Evolutionary conservation across 495 filamentous ascomycete genomes (phyloP).

Genomic region (Neohortaea acidophila): DNA sequence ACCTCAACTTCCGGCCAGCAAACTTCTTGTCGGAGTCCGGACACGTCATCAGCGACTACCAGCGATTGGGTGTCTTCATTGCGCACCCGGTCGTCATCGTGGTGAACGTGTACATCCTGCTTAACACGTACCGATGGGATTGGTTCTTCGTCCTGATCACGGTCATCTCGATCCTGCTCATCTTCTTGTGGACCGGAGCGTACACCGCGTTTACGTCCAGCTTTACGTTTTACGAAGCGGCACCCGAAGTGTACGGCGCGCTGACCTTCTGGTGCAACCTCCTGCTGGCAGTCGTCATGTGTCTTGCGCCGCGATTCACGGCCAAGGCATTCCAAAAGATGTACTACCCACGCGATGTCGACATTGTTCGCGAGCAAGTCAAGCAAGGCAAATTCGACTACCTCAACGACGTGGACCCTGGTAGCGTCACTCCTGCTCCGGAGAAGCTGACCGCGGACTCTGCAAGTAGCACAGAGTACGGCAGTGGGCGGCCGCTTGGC

Average conservation of each 20-base stretch:
- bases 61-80: conserved; percentile 70
- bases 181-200: conserved; percentile 94
- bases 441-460: conserved; percentile 30
- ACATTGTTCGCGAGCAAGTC: conserved; percentile 90
- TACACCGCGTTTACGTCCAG: conserved; percentile 59
- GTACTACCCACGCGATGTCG: conserved; percentile 79
- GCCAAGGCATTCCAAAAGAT: conserved; percentile 83
- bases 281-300: conserved; percentile 58
- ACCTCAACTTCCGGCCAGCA: conserved; percentile 54
- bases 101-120: conserved; percentile 83
- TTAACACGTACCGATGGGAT: conserved; percentile 97
- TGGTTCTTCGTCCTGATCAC: conserved; percentile 81
- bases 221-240: conserved; percentile 61
- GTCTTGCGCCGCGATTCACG: conserved; percentile 70
- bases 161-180: conserved; percentile 61
- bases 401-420: conserved; percentile 38
- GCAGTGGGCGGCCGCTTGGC: conserved; percentile 31
- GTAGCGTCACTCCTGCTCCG: conserved; percentile 25
- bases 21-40: conserved; percentile 55
- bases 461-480: conserved; percentile 44
- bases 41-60: conserved; percentile 54
- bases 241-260: conserved; percentile 60
- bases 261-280: conserved; percentile 75
- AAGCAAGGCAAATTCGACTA: conserved; percentile 63
- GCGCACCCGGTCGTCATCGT: conserved; percentile 60